Percentiles rank a stretch among this genome's conserved stretches.
phyloP scores from a whole-genome alignment of 2,329 filamentous ascomycete genomes.

The Aureobasidium lini region DNA sequence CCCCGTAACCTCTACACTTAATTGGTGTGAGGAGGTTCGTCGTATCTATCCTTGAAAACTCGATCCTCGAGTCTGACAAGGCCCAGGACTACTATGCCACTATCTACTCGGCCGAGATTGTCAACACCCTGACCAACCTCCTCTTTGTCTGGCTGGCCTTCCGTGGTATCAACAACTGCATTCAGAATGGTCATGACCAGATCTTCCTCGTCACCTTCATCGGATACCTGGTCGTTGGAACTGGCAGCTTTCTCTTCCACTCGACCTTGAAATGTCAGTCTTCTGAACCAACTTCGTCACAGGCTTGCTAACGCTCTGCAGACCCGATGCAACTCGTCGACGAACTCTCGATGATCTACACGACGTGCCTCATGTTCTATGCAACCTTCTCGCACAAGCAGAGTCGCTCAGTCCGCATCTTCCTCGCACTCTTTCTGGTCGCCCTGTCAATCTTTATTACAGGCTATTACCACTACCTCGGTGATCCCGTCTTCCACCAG shows the following conservation, averaged over 20 bases:
- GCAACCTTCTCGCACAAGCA: conserved; percentile 68
- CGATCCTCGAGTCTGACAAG: conserved; percentile 1
- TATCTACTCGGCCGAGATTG: conserved; percentile 66
- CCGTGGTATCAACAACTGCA: conserved; percentile 67
- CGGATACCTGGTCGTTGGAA: conserved; percentile 55
- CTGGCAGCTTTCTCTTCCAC: conserved; percentile 57
- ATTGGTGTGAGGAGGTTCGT: conserved; percentile 71
- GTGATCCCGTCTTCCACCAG: conserved; percentile 78
- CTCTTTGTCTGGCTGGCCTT: conserved; percentile 72
- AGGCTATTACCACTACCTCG: conserved; percentile 70
- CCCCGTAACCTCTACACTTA: conserved; percentile 63
- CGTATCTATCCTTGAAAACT: not conserved
- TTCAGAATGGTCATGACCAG: conserved; percentile 62
- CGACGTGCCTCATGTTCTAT: conserved; percentile 61
- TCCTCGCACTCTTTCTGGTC: conserved; percentile 52
- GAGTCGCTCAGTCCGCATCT: conserved; percentile 41
- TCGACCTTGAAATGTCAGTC: conserved; percentile 53
- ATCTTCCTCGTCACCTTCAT: conserved; percentile 65
- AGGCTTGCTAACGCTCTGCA: conserved; percentile 22
- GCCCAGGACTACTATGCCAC: conserved; percentile 67
- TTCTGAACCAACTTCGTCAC: not conserved
- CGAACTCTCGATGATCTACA: conserved; percentile 66
- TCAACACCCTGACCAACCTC: conserved; percentile 74
- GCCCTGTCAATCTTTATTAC: conserved; percentile 59
- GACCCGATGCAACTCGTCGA: conserved; percentile 66